A percentile compares a stretch with the other conserved stretches of the same genome.
Evolutionary conservation across 179 eudicot genomes (phyloP).

Genomic region (Carnegiea gigantea): DNA sequence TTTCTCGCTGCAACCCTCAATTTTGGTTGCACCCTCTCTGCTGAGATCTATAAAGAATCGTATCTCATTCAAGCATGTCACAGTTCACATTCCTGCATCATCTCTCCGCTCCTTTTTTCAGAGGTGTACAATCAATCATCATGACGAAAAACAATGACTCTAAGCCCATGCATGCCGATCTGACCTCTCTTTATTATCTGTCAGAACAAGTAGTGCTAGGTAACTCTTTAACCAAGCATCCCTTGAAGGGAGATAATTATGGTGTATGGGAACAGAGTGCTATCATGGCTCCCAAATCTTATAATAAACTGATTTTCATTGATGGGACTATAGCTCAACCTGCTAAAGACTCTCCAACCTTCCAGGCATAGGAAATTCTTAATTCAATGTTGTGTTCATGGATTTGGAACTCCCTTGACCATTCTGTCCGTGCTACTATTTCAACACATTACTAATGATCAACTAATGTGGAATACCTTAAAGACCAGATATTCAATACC

Average conservation of each 20-base stretch:
- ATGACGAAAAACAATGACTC: too few relatives aligned
- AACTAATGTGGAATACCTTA: neutral
- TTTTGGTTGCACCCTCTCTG: too few relatives aligned
- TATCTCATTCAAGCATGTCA: too few relatives aligned
- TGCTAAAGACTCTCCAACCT: too few relatives aligned
- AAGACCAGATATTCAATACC: neutral
- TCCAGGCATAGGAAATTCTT: too few relatives aligned
- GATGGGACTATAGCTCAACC: neutral
- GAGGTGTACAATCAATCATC: too few relatives aligned
- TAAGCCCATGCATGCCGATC: neutral
- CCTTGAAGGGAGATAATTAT: neutral
- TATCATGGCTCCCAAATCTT: neutral
- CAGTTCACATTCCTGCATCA: too few relatives aligned
- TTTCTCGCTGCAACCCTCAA: too few relatives aligned
- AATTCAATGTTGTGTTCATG: too few relatives aligned
- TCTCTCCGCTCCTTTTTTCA: too few relatives aligned
- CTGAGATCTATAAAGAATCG: too few relatives aligned
- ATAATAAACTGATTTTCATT: neutral
- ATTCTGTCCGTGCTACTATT: neutral
- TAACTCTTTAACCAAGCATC: neutral
- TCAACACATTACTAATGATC: neutral
- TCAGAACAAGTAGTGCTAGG: neutral
- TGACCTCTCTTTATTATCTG: neutral
- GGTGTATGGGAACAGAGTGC: neutral
- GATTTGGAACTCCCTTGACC: neutral